A percentile compares a stretch with the other conserved stretches of the same genome.
Conservation (phyloP, 2,329 filamentous ascomycete species). For the Zalaria obscura region DNA sequence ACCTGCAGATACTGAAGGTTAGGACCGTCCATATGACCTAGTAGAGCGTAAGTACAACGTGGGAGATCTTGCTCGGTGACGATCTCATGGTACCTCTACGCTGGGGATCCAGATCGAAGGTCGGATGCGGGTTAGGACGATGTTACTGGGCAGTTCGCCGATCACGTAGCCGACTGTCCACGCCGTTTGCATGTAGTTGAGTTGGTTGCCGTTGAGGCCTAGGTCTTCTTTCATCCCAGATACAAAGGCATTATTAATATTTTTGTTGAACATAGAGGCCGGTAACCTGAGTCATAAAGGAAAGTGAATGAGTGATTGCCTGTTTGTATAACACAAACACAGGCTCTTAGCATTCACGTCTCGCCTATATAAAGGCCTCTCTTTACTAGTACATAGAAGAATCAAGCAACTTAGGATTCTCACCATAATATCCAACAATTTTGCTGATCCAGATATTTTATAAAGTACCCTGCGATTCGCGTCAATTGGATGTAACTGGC, state of each 20-base stretch:
- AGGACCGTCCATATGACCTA: constrained; percentile 34
- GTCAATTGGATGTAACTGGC: neutral
- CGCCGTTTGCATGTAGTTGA: constrained; percentile 41
- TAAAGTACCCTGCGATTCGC: constrained; percentile 29
- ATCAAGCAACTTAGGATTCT: too few relatives aligned
- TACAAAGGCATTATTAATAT: constrained; percentile 21
- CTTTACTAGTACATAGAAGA: too few relatives aligned
- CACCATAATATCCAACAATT: too few relatives aligned
- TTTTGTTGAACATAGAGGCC: too few relatives aligned
- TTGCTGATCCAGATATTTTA: constrained; percentile 33
- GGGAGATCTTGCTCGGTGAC: too few relatives aligned
- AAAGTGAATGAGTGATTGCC: too few relatives aligned
- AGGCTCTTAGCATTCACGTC: too few relatives aligned
- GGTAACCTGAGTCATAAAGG: too few relatives aligned
- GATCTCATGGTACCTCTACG: constrained; percentile 22
- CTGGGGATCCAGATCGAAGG: constrained; percentile 35
- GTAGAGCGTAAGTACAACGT: constrained; percentile 1
- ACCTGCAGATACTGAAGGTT: constrained; percentile 29
- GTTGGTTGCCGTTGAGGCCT: constrained; percentile 36
- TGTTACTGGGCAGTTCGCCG: constrained; percentile 35
- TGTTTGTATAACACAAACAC: too few relatives aligned
- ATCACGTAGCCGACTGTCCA: constrained; percentile 49
- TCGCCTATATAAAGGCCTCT: too few relatives aligned
- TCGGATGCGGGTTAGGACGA: constrained; percentile 34
- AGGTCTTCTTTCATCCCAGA: constrained; percentile 36